Conservation (phyloP, 140 eudicot species). For the Bidens hawaiensis region DNA sequence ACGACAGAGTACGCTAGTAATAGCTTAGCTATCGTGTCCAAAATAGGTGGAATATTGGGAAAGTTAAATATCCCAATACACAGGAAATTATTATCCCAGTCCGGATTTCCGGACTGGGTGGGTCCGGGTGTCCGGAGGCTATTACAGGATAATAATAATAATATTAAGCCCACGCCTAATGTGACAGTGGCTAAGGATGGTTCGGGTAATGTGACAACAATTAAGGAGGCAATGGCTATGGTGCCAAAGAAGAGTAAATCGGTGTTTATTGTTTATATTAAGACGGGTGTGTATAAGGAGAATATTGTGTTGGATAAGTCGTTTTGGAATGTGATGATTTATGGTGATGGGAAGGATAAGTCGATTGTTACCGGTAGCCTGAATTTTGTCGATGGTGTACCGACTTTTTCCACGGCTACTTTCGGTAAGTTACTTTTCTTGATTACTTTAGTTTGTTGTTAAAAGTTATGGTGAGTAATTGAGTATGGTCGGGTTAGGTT, state of each 20-base stretch:
- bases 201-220: constrained; percentile 34
- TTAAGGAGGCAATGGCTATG: constrained; percentile 46
- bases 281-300: constrained; percentile 38
- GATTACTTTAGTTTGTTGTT: not conserved
- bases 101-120: constrained; percentile 64
- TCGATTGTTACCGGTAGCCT: constrained; percentile 41
- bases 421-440: constrained; percentile 29
- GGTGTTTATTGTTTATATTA: constrained; percentile 37
- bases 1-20: constrained; percentile 69
- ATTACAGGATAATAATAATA: no score
- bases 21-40: constrained; percentile 75
- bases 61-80: constrained; percentile 48
- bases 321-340: constrained; percentile 53
- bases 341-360: constrained; percentile 48
- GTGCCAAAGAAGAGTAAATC: constrained; percentile 35
- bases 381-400: constrained; percentile 50
- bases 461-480: not conserved
- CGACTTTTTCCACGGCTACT: constrained; percentile 59
- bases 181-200: constrained; percentile 52
- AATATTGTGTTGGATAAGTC: constrained; percentile 42
- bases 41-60: constrained; percentile 35
- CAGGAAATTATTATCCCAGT: constrained; percentile 32
- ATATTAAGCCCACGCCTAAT: constrained; percentile 27
- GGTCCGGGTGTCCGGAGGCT: constrained; percentile 43
- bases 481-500: not conserved